phyloP scores from a whole-genome alignment of 805 yeast species.

The Wickerhamomyces chaumierensis region DNA sequence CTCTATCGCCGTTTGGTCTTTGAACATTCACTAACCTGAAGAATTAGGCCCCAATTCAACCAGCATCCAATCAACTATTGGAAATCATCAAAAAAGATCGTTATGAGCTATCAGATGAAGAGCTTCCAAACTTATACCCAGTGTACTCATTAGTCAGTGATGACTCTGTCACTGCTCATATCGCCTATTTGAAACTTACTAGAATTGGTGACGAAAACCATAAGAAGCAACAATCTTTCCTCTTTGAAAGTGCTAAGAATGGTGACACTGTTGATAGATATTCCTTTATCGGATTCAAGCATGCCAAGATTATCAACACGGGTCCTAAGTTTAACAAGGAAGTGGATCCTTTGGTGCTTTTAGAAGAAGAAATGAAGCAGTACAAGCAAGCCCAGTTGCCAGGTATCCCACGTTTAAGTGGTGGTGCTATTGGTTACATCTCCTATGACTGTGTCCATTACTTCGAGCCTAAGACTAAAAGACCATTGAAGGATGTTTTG shows the following conservation, averaged over 20 bases:
- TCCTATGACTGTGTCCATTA: conserved; percentile 95
- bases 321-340: conserved; percentile 50
- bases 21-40: too few species aligned
- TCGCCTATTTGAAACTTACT: conserved; percentile 79
- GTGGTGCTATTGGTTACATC: conserved; percentile 95
- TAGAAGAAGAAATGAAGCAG: conserved; percentile 62
- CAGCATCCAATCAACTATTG: conserved; percentile 33
- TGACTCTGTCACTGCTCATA: conserved; percentile 78
- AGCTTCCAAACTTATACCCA: conserved; percentile 64
- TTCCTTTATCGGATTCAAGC: conserved; percentile 82
- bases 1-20: too few species aligned
- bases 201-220: conserved; percentile 38
- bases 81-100: conserved; percentile 29
- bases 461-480: conserved; percentile 85
- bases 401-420: conserved; percentile 74
- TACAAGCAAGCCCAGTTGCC: conserved; percentile 67
- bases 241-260: conserved; percentile 80
- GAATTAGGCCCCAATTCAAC: conserved; percentile 33
- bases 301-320: conserved; percentile 72
- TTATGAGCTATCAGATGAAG: conserved; percentile 10
- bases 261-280: conserved; percentile 86
- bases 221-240: conserved; percentile 54
- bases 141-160: conserved; percentile 64
- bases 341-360: conserved; percentile 65
- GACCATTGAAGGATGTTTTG: conserved; percentile 66